Conservation (phyloP, 495 filamentous ascomycete species). For the Haplographium delicatum region DNA sequence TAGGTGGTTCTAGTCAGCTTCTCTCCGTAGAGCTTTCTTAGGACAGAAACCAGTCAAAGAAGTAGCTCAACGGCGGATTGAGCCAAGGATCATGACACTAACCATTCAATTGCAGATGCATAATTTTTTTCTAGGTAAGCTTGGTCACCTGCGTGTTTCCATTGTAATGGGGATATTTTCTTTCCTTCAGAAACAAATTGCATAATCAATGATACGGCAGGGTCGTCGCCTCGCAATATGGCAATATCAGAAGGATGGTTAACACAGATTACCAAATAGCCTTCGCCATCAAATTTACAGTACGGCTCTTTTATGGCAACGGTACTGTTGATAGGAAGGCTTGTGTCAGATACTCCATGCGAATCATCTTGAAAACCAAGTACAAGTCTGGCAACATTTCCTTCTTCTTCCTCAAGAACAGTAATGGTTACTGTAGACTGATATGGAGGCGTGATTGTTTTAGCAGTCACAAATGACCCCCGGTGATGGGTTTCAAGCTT, state of each 20-base stretch:
- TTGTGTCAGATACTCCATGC: constrained; percentile 9
- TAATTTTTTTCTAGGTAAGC: constrained; percentile 27
- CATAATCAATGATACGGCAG: constrained; percentile 33
- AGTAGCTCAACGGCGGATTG: not conserved
- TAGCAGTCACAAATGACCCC: constrained; percentile 38
- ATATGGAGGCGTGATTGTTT: constrained; percentile 35
- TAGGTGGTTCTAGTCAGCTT: not conserved
- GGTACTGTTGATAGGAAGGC: constrained; percentile 30
- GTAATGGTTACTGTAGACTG: constrained; percentile 37
- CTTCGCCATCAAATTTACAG: constrained; percentile 34
- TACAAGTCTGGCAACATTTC: constrained; percentile 37
- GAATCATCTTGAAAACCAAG: constrained; percentile 4
- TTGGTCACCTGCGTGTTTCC: constrained; percentile 40
- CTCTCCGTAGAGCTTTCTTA: too few relatives aligned
- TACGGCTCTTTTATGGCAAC: constrained; percentile 50
- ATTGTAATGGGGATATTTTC: constrained; percentile 25
- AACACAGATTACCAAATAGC: constrained; percentile 39
- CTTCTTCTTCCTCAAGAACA: constrained; percentile 47
- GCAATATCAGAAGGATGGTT: constrained; percentile 48
- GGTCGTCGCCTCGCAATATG: constrained; percentile 29
- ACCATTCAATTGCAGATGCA: constrained; percentile 16
- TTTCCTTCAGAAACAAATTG: constrained; percentile 21
- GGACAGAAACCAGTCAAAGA: too few relatives aligned
- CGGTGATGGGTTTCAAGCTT: constrained; percentile 47
- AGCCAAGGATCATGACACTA: too few relatives aligned